phyloP scores from a whole-genome alignment of 2,329 filamentous ascomycete species.

The Apiospora pterosperma region DNA sequence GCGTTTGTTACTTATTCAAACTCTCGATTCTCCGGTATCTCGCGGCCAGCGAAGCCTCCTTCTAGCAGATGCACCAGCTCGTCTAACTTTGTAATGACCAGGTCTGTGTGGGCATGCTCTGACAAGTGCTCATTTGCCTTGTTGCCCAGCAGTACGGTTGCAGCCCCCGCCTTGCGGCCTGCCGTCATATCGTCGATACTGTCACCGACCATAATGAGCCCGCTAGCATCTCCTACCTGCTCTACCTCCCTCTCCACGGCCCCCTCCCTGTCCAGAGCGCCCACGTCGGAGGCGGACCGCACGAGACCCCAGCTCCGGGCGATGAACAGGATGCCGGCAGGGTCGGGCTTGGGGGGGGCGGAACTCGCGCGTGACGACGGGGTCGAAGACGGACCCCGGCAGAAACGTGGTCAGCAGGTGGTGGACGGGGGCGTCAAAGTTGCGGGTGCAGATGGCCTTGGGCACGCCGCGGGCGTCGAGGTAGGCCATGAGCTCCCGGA shows the following conservation, averaged over 20 bases:
- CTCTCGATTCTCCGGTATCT: slow-evolving; percentile 7
- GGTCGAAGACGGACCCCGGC: slow-evolving; percentile 62
- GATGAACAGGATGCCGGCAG: slow-evolving; percentile 84
- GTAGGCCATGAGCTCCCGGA: slow-evolving; percentile 76
- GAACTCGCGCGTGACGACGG: slow-evolving; percentile 83
- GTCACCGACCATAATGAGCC: slow-evolving; percentile 67
- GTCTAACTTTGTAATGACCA: slow-evolving; percentile 69
- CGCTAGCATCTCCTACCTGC: slow-evolving; percentile 46
- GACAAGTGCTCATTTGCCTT: slow-evolving; percentile 71
- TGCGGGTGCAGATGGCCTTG: slow-evolving; percentile 90
- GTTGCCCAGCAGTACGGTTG: slow-evolving; percentile 85
- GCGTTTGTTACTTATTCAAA: neutral
- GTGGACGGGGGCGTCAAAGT: slow-evolving; percentile 78
- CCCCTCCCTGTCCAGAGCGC: slow-evolving; percentile 14
- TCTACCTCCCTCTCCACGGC: slow-evolving; percentile 13
- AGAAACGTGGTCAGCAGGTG: slow-evolving; percentile 77
- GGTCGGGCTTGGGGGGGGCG: slow-evolving; percentile 81
- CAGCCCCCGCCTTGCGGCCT: slow-evolving; percentile 76
- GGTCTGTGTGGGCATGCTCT: slow-evolving; percentile 71
- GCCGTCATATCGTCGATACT: slow-evolving; percentile 92
- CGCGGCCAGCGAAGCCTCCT: slow-evolving; percentile 62
- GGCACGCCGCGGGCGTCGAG: slow-evolving; percentile 63
- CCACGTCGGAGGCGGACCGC: slow-evolving; percentile 8
- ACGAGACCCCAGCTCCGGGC: slow-evolving; percentile 70
- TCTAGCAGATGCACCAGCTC: slow-evolving; percentile 76